A percentile compares a stretch with the other conserved stretches of the same genome.
Evolutionary conservation across 2,329 filamentous ascomycete genomes (phyloP).

Genomic region (Botryotinia narcissicola): DNA sequence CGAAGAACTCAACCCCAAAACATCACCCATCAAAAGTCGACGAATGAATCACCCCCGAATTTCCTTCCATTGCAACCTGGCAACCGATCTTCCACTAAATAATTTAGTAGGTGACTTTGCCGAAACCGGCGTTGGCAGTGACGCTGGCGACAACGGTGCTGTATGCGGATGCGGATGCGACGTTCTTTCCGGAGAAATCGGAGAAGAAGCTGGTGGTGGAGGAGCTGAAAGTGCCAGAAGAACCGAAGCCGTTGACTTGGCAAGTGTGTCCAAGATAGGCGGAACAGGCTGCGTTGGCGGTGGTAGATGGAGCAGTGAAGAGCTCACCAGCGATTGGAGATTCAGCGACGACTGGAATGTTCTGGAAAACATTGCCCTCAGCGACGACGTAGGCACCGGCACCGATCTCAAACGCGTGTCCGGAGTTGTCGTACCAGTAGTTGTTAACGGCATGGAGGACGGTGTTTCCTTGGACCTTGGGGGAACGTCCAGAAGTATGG

Average conservation of each 20-base stretch:
- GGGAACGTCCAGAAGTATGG: conserved; percentile 45
- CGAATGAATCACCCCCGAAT: not conserved
- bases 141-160: not conserved
- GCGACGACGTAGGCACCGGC: conserved; percentile 40
- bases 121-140: conserved; percentile 5
- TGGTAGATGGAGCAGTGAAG: conserved; percentile 22
- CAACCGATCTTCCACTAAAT: not conserved
- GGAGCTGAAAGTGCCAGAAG: conserved; percentile 36
- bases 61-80: too few relatives aligned
- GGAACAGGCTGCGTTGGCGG: conserved; percentile 28
- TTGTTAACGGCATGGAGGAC: conserved; percentile 45
- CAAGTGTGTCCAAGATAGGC: conserved; percentile 29
- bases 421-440: conserved; percentile 44
- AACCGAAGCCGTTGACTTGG: conserved; percentile 30
- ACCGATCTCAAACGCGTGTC: conserved; percentile 47
- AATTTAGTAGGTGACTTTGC: not conserved
- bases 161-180: conserved; percentile 32
- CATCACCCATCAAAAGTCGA: not conserved
- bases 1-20: not conserved
- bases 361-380: conserved; percentile 48
- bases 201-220: conserved; percentile 35
- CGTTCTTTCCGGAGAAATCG: conserved; percentile 37
- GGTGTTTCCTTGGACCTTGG: conserved; percentile 44
- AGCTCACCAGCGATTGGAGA: conserved; percentile 31
- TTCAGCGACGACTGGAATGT: conserved; percentile 32